A percentile compares a stretch with the other conserved stretches of the same genome.
Conservation (phyloP, 78 protist genomes). For the Protostelium mycophagum region DNA sequence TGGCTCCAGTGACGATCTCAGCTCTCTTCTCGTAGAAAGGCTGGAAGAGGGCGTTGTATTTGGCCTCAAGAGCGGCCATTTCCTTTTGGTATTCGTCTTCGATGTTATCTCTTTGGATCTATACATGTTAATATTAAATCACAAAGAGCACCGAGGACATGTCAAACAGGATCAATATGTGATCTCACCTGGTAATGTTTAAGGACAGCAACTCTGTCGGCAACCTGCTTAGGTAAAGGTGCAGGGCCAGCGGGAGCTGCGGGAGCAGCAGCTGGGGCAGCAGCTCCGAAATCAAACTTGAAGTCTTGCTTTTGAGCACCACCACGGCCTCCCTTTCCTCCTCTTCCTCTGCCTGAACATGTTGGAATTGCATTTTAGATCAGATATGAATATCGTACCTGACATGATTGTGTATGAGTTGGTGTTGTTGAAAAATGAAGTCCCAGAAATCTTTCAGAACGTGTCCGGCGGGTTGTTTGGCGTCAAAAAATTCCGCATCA, state of each 20-base stretch:
- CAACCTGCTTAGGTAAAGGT: neutral
- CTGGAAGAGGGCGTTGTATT: conserved; percentile 20
- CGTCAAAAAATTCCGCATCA: too few relatives aligned
- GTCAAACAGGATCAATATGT: neutral
- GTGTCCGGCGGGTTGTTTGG: too few relatives aligned
- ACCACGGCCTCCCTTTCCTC: neutral
- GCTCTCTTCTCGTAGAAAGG: conserved; percentile 26
- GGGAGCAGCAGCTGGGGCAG: neutral
- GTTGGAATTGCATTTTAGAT: too few relatives aligned
- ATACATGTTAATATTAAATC: neutral
- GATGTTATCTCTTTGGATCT: neutral
- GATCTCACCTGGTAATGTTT: neutral
- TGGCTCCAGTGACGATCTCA: conserved; percentile 26
- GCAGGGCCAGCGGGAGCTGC: neutral
- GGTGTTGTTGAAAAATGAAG: too few relatives aligned
- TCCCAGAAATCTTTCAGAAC: too few relatives aligned
- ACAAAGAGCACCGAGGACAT: neutral
- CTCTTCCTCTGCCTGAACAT: neutral
- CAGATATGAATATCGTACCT: too few relatives aligned
- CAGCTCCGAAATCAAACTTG: neutral
- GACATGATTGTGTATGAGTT: too few relatives aligned
- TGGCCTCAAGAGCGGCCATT: conserved; percentile 18
- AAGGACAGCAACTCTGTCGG: neutral
- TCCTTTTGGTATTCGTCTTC: conserved; percentile 4
- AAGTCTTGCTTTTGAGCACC: too few relatives aligned